Conservation (phyloP, 306 rosid genomes). For the Ochetophila trinervis region DNA sequence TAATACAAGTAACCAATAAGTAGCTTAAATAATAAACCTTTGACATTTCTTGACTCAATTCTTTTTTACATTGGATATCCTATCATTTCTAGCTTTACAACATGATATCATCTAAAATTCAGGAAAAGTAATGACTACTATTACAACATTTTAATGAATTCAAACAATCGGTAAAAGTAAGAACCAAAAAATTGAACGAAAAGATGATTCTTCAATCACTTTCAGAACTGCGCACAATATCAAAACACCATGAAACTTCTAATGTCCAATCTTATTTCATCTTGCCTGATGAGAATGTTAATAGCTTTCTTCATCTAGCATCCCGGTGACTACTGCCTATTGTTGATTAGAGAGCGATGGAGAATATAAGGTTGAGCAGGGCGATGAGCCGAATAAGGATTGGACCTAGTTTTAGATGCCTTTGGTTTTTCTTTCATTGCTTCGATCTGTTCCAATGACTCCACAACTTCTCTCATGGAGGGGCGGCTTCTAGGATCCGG, state of each 20-base stretch:
- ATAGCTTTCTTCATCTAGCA: slow-evolving; percentile 10
- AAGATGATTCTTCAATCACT: slow-evolving; percentile 13
- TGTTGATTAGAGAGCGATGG: background rate
- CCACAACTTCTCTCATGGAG: slow-evolving; percentile 70
- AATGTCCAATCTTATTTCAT: background rate
- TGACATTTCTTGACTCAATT: too few relatives aligned
- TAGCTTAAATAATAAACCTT: too few relatives aligned
- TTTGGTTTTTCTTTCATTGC: slow-evolving; percentile 37
- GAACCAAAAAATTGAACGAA: background rate
- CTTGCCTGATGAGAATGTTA: background rate
- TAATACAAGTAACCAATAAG: background rate
- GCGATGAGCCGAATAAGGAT: slow-evolving; percentile 7
- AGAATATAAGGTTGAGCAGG: slow-evolving; percentile 2
- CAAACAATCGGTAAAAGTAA: background rate
- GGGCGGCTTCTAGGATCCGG: slow-evolving; percentile 64
- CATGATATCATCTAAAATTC: slow-evolving; percentile 3
- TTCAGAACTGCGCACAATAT: background rate
- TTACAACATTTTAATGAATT: slow-evolving; percentile 13
- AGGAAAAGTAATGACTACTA: slow-evolving; percentile 10
- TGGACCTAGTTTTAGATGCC: slow-evolving; percentile 11
- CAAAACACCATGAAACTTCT: slow-evolving; percentile 2
- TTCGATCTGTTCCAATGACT: slow-evolving; percentile 49
- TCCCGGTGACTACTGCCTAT: slow-evolving; percentile 16
- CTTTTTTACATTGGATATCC: background rate
- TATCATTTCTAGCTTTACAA: background rate